Evolutionary conservation across 2,329 filamentous ascomycete species (phyloP).

Genomic region (Mariannaea sp.): DNA sequence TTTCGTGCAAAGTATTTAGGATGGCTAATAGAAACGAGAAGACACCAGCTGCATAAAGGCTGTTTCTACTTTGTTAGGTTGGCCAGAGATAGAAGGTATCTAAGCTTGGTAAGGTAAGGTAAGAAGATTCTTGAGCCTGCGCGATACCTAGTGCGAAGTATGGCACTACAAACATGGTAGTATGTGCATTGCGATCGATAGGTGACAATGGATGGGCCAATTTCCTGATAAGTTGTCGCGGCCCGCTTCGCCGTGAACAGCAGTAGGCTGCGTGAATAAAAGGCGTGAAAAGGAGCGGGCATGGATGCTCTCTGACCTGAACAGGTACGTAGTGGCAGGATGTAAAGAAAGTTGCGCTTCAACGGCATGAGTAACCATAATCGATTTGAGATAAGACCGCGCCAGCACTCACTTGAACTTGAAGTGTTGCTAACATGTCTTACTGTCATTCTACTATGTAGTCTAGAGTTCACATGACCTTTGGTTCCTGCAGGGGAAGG

Average conservation of each 20-base stretch:
- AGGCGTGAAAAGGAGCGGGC: background rate
- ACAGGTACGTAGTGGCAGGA: background rate
- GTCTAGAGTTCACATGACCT: slow-evolving; percentile 33
- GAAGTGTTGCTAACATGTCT: background rate
- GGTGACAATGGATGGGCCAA: background rate
- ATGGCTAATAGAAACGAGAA: no score
- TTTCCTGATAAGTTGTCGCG: background rate
- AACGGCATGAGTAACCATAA: background rate
- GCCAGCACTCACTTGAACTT: background rate
- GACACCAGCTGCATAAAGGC: no score
- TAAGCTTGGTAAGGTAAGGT: no score
- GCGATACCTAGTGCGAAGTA: no score
- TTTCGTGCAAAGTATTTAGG: no score
- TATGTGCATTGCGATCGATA: no score
- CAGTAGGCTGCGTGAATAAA: background rate
- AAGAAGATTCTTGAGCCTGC: no score
- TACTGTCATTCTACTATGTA: slow-evolving; percentile 14
- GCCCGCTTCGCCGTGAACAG: background rate
- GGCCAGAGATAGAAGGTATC: no score
- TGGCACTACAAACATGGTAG: no score
- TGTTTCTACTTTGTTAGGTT: no score
- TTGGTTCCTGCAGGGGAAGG: slow-evolving; percentile 29
- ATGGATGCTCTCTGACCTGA: no score
- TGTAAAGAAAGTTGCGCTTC: background rate
- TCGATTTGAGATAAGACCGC: background rate